Conservation (phyloP, 2,329 filamentous ascomycete species). For the Colletotrichum lindemuthianum region DNA sequence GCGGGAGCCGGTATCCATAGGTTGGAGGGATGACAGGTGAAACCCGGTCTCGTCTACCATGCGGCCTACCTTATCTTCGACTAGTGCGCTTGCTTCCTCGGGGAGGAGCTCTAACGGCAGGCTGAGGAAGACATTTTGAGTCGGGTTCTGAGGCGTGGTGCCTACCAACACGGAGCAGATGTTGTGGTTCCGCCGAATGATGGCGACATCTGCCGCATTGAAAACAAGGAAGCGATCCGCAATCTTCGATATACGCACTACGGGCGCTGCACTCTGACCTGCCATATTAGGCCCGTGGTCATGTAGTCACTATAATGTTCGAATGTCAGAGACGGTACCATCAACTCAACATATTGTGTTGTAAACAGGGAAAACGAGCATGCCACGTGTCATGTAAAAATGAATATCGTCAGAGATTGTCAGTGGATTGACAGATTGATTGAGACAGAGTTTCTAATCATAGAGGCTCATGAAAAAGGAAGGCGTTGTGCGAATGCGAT, state of each 20-base stretch:
- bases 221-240: slow-evolving; percentile 88
- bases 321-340: slow-evolving; percentile 7
- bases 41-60: slow-evolving; percentile 81
- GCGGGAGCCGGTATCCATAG: slow-evolving; percentile 66
- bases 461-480: slow-evolving; percentile 39
- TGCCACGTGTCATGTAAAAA: slow-evolving; percentile 48
- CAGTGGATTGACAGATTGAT: slow-evolving; percentile 70
- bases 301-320: neutral
- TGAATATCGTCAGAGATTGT: slow-evolving; percentile 55
- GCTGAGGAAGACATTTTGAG: slow-evolving; percentile 93
- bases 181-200: slow-evolving; percentile 81
- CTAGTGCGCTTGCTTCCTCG: slow-evolving; percentile 85
- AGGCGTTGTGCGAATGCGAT: too few relatives aligned
- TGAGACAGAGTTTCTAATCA: slow-evolving; percentile 59
- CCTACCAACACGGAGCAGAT: slow-evolving; percentile 89
- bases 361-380: neutral
- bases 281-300: neutral
- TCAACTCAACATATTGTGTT: neutral
- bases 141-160: slow-evolving; percentile 89
- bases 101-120: slow-evolving; percentile 89
- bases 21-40: slow-evolving; percentile 73
- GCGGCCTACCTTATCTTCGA: slow-evolving; percentile 80
- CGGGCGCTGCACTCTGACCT: slow-evolving; percentile 45
- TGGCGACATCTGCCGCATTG: slow-evolving; percentile 81
- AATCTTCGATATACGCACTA: slow-evolving; percentile 83